Percentiles rank a stretch among this genome's conserved stretches.
phyloP scores from a whole-genome alignment of 495 filamentous ascomycete species.

The Penicillium maclennaniae region DNA sequence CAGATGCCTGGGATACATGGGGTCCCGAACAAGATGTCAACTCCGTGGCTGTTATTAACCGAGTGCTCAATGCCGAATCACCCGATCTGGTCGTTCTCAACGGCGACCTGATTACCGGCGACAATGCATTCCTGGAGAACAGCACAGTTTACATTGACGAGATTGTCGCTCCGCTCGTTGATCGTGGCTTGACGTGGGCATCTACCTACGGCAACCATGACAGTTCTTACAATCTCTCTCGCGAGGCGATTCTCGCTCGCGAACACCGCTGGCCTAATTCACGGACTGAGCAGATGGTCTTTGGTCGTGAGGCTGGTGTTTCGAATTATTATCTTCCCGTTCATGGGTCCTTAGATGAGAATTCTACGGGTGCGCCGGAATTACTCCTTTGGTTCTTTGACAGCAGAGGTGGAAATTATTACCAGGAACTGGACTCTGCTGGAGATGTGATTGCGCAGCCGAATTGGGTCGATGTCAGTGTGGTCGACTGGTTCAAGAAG shows the following conservation, averaged over 20 bases:
- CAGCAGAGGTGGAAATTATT: conserved; percentile 56
- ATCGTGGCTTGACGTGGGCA: conserved; percentile 55
- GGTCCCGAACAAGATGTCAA: conserved; percentile 58
- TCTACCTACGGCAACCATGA: conserved; percentile 73
- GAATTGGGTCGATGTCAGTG: conserved; percentile 37
- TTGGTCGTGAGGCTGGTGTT: conserved; percentile 42
- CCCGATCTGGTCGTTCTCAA: conserved; percentile 62
- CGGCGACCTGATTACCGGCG: conserved; percentile 68
- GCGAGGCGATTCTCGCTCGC: conserved; percentile 46
- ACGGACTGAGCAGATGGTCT: conserved; percentile 47
- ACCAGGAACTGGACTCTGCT: conserved; percentile 34
- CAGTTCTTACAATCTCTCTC: conserved; percentile 55
- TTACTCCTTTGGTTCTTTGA: conserved; percentile 54
- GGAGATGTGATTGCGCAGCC: conserved; percentile 32
- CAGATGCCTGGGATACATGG: conserved; percentile 46
- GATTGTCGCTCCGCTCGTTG: conserved; percentile 55
- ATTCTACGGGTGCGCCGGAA: background rate
- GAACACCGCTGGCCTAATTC: conserved; percentile 50
- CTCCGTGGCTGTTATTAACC: conserved; percentile 53
- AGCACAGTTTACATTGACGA: conserved; percentile 55
- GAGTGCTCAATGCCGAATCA: conserved; percentile 51
- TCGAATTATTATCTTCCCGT: conserved; percentile 63
- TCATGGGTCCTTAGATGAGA: conserved; percentile 28
- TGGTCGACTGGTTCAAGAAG: conserved; percentile 55
- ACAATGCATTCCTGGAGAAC: conserved; percentile 58